Base-by-base conservation (phyloP, 257 asterid species). In the Penstemon davidsonii region DNA sequence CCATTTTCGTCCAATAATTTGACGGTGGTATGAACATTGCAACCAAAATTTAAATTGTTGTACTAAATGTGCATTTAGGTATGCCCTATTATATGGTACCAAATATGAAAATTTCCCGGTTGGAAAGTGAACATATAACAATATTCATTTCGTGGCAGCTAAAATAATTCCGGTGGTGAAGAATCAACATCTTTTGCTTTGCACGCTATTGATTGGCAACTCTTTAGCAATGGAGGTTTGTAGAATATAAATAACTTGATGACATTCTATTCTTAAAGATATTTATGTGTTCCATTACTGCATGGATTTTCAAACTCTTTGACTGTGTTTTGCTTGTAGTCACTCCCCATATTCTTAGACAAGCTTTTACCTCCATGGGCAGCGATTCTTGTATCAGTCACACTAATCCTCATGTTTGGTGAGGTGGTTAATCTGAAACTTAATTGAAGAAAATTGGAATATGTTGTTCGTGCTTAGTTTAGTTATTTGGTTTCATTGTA, bases 171-270 rank as follows among this genome's bases (percentile, higher is more conserved):
- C 96, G 10, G 95, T 91, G 78, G 99, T 94, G 71, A 94, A 94
- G 80, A 94, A 94, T 81, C 99, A 94, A 64, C 99, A 94, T 79
- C 93, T 91, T 58, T 82, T 94, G 95, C 96, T 94, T 57, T 94
- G 99, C 81, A 94, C 99, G n/a, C 96, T 94, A 84, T 94, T 94
- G 95, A 94, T 94, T 49, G 99, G 99, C 60, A 94, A 94, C 86
- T 85, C 99, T 75, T 76, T 94, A 68, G 99, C 99, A 5, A 94
- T 94, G 99, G 99, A 94, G 99, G 99, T 91, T 55, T 73, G 93
- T 75, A 6, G 52, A 60, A 57, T 69, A 25, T 71, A 25, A 46
- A 60, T 75, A 64, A 61, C 45, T 62, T 67, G 57, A 49, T 8
- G 55, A 37, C 60, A 12, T 57, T 25, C n/a, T 54, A 33, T 62